Percentiles rank a stretch among this genome's conserved stretches.
Conservation (phyloP, 495 filamentous ascomycete species). For the Aspergillus homomorphus region DNA sequence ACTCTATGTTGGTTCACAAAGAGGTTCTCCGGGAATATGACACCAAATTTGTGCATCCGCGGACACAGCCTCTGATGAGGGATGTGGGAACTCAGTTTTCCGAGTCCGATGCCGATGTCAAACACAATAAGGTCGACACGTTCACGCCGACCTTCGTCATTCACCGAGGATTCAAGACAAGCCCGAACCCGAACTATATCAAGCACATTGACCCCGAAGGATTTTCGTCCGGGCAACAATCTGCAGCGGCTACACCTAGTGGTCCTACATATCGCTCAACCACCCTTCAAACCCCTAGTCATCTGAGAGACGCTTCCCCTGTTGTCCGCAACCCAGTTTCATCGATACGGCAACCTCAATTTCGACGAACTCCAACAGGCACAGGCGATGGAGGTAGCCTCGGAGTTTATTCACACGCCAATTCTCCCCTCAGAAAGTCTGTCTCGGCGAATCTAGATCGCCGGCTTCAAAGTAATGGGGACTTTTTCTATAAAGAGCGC, state of each 20-base stretch:
- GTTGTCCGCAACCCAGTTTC: slow-evolving; percentile 40
- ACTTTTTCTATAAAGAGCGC: slow-evolving; percentile 42
- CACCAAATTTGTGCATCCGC: slow-evolving; percentile 88
- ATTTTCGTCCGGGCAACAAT: slow-evolving; percentile 31
- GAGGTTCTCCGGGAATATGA: slow-evolving; percentile 96
- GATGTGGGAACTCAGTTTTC: slow-evolving; percentile 79
- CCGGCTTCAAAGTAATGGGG: slow-evolving; percentile 33
- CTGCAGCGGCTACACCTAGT: slow-evolving; percentile 27
- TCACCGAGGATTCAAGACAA: slow-evolving; percentile 76
- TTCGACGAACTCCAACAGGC: slow-evolving; percentile 39
- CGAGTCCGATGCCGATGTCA: slow-evolving; percentile 42
- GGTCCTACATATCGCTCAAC: slow-evolving; percentile 27
- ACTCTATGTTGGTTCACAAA: slow-evolving; percentile 76
- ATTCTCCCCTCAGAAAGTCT: slow-evolving; percentile 73
- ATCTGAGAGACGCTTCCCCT: slow-evolving; percentile 52
- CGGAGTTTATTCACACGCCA: slow-evolving; percentile 75
- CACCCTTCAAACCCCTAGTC: slow-evolving; percentile 41
- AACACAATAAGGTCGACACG: slow-evolving; percentile 56
- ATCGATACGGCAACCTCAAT: slow-evolving; percentile 57
- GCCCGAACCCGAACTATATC: slow-evolving; percentile 85
- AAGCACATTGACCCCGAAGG: slow-evolving; percentile 73
- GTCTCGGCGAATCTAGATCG: slow-evolving; percentile 44
- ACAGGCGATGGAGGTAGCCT: slow-evolving; percentile 73
- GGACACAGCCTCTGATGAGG: slow-evolving; percentile 74
- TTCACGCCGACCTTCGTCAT: slow-evolving; percentile 77